Conservation (phyloP, 2,329 filamentous ascomycete species). For the Sclerotinia minor region DNA sequence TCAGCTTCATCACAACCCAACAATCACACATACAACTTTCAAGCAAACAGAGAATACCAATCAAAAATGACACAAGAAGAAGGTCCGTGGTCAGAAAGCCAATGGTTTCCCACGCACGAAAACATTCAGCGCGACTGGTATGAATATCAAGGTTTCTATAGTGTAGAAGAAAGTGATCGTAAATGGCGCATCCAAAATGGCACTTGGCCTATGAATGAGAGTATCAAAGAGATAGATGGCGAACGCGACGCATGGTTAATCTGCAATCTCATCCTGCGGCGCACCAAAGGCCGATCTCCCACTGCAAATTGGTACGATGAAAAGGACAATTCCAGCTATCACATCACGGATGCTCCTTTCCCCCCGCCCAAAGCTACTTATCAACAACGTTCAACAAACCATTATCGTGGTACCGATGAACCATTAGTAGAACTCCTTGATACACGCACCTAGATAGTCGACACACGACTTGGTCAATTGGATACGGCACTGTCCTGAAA, state of each 20-base stretch:
- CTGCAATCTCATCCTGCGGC: background rate
- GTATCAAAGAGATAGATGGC: background rate
- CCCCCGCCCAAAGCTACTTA: background rate
- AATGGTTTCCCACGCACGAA: background rate
- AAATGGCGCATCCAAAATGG: background rate
- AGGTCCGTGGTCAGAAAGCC: slow-evolving; percentile 2
- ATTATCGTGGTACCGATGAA: background rate
- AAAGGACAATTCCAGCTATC: slow-evolving; percentile 7
- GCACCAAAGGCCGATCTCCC: background rate
- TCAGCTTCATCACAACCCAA: background rate
- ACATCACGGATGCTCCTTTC: background rate
- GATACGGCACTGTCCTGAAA: background rate
- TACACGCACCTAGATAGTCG: accelerated
- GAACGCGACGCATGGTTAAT: background rate
- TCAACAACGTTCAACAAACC: background rate
- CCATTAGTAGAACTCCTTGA: background rate
- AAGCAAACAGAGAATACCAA: background rate
- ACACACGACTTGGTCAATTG: background rate
- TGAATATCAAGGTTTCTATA: accelerated
- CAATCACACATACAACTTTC: background rate
- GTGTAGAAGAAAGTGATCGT: accelerated
- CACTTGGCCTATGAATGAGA: background rate
- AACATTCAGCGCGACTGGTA: background rate
- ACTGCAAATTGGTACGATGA: background rate
- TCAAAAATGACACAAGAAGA: background rate